Evolutionary conservation across 441 rosid genomes (phyloP).

Genomic region (Gossypium laxum): DNA sequence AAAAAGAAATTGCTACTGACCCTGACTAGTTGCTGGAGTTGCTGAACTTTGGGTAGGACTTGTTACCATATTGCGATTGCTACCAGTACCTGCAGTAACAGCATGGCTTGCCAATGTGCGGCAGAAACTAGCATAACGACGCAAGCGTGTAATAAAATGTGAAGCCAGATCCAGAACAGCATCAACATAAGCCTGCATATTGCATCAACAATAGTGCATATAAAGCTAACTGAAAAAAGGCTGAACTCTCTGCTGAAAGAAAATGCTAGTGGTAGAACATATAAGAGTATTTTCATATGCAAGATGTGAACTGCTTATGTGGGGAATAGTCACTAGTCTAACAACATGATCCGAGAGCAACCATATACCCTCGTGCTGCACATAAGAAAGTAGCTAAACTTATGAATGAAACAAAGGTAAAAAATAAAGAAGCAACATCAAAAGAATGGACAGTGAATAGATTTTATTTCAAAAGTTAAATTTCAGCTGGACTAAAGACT

Average conservation of each 20-base stretch:
- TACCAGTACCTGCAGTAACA: slow-evolving; percentile 86
- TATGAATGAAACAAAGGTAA: background rate
- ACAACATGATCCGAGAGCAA: background rate
- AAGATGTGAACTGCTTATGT: background rate
- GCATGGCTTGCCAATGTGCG: slow-evolving; percentile 97
- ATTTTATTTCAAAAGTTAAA: slow-evolving; percentile 7
- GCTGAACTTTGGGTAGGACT: slow-evolving; percentile 80
- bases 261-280: background rate
- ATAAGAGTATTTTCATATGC: background rate
- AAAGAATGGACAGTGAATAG: background rate
- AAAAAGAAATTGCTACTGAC: slow-evolving; percentile 31
- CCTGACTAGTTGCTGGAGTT: slow-evolving; percentile 63
- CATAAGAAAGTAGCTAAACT: background rate
- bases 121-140: slow-evolving; percentile 98
- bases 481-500: slow-evolving; percentile 1
- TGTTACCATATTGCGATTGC: slow-evolving; percentile 69
- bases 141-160: slow-evolving; percentile 90
- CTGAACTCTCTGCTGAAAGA: background rate
- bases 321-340: background rate
- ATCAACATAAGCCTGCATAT: slow-evolving; percentile 90
- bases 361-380: background rate
- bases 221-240: background rate
- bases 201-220: background rate
- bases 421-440: background rate
- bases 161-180: slow-evolving; percentile 97